Percentiles rank a stretch among this genome's conserved stretches.
Evolutionary conservation across 352 stramenopile species (phyloP).

Genomic region (Phytophthora fragariae): DNA sequence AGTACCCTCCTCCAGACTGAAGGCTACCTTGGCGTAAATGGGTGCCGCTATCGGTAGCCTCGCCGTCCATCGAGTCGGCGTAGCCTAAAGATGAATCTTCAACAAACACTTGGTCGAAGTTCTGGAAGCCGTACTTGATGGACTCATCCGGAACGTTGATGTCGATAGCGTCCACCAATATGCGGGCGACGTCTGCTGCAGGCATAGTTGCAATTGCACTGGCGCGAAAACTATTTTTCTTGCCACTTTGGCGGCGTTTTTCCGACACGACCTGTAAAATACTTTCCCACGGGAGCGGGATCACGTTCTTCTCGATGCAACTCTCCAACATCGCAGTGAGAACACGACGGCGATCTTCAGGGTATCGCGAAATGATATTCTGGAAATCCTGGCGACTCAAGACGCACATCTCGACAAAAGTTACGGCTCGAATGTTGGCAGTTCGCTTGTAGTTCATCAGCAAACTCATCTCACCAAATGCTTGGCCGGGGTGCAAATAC

Average conservation of each 20-base stretch:
- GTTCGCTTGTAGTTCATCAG: slow-evolving; percentile 41
- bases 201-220: neutral
- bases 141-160: slow-evolving; percentile 8
- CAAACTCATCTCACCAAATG: slow-evolving; percentile 46
- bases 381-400: slow-evolving; percentile 13
- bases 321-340: slow-evolving; percentile 10
- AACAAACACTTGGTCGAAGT: neutral
- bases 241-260: neutral
- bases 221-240: neutral
- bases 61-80: neutral
- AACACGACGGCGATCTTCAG: slow-evolving; percentile 13
- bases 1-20: neutral
- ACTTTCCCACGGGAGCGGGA: slow-evolving; percentile 11
- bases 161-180: slow-evolving; percentile 4
- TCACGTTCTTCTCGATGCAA: slow-evolving; percentile 16
- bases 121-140: slow-evolving; percentile 22
- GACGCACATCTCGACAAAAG: slow-evolving; percentile 33
- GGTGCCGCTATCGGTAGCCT: neutral
- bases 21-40: neutral
- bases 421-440: slow-evolving; percentile 26
- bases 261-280: slow-evolving; percentile 5
- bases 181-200: neutral
- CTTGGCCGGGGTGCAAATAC: slow-evolving; percentile 24
- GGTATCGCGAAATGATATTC: slow-evolving; percentile 8
- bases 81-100: neutral